Percentiles rank a stretch among this genome's conserved stretches.
phyloP scores from a whole-genome alignment of 2,329 filamentous ascomycete species.

The Gremmenia infestans region DNA sequence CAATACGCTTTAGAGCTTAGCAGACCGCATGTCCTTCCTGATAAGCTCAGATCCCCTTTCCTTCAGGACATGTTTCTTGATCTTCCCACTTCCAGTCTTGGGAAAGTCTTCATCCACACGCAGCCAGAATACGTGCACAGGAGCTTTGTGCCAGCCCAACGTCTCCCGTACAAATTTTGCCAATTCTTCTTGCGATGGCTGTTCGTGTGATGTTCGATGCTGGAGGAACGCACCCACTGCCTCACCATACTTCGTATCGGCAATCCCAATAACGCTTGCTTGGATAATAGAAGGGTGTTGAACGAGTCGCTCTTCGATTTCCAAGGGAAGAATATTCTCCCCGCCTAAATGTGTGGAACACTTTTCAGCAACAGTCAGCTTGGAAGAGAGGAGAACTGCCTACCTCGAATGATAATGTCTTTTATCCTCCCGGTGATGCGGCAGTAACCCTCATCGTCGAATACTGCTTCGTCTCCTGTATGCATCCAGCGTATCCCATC shows the following conservation, averaged over 20 bases:
- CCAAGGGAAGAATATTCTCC: constrained; percentile 58
- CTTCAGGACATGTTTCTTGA: too few species aligned
- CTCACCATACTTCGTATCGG: constrained; percentile 55
- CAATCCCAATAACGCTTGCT: constrained; percentile 58
- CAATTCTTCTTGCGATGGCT: too few species aligned
- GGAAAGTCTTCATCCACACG: too few species aligned
- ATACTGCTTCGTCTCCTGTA: constrained; percentile 49
- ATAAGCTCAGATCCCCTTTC: too few species aligned
- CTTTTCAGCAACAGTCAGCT: not conserved
- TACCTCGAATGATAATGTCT: constrained; percentile 64
- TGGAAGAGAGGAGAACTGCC: not conserved
- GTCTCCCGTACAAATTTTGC: too few species aligned
- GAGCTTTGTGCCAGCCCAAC: too few species aligned
- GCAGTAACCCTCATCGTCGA: constrained; percentile 39
- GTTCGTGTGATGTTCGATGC: too few species aligned
- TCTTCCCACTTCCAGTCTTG: too few species aligned
- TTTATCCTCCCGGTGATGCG: constrained; percentile 65
- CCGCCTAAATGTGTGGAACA: constrained; percentile 34
- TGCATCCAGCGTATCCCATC: constrained; percentile 41
- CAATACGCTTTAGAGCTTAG: too few species aligned
- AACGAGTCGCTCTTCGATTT: constrained; percentile 65
- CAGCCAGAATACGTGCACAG: too few species aligned
- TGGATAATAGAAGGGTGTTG: constrained; percentile 50
- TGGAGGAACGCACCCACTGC: not conserved
- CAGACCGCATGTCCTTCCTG: too few species aligned